Base-by-base conservation (phyloP, 2,329 filamentous ascomycete species). In the Nectriaceae sp. region DNA sequence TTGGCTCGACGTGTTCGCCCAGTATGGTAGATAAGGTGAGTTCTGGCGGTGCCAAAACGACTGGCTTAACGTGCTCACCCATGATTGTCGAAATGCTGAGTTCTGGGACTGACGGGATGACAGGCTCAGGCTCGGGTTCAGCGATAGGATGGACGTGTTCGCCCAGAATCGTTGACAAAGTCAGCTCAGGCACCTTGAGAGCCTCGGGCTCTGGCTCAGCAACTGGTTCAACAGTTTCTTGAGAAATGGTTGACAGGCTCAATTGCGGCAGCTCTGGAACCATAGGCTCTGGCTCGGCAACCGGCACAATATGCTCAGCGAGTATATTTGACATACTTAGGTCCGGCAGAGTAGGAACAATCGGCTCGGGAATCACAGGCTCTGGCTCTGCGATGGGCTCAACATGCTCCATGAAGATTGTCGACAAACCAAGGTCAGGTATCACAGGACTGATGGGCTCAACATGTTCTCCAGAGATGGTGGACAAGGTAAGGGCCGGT, bases 211-310 rank as follows among this genome's bases (percentile, higher is more conserved):
- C 22, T 21, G 38, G 42, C 11, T 37, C 20, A 55, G 31, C 55
- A 10, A 66, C 40, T 3, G 69, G 69, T 45, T 71, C 66, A 33
- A 74, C 57, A 21, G 65, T 55, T 44, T 71, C 63, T n/a, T 56
- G 44, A 10, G 53, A 37, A n/a, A 66, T 57, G 5, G 44, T 45
- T 3, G 60, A 60, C 20, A 66, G 31, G 36, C 46, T 56, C 21
- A 61, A 53, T 8, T 45, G 36, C 13, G 51, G 49, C 16, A 19
- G 6, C 16, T 37, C 21, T 3, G 52, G 38, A 4, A 57, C 42
- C 33, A n/a, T 6, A 19, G 41, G 16, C 11, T 49, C 42, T 4
- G 53, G 52, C 18, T 61, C 57, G 4, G 56, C 57, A 21, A 61
- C 57, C 18, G 64, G 66, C 46, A 56, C 62, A 24, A 64, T 60